Evolutionary conservation across 495 filamentous ascomycete genomes (phyloP).

Genomic region (Echria macrotheca): DNA sequence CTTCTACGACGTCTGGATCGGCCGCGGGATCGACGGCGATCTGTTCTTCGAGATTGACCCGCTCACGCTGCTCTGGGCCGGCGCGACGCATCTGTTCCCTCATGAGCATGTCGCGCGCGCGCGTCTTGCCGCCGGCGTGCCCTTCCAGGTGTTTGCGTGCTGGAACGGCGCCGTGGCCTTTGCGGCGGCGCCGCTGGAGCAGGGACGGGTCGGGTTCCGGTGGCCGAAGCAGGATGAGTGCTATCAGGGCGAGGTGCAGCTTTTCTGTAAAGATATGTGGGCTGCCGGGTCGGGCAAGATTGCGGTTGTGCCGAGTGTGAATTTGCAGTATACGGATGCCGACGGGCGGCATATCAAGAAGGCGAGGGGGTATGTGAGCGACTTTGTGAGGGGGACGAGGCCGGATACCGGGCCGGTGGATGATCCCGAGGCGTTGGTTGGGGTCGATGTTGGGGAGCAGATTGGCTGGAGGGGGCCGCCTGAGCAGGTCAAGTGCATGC

Average conservation of each 20-base stretch:
- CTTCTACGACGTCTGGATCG: constrained; percentile 51
- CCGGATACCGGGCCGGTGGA: not conserved
- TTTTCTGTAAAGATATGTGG: constrained; percentile 50
- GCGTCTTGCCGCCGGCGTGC: constrained; percentile 24
- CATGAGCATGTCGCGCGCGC: constrained; percentile 27
- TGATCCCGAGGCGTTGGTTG: not conserved
- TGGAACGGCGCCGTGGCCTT: constrained; percentile 46
- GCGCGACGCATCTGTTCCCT: constrained; percentile 43
- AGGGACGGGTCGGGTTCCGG: constrained; percentile 33
- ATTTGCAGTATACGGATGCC: constrained; percentile 41
- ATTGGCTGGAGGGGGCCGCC: constrained; percentile 23
- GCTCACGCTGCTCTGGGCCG: constrained; percentile 36
- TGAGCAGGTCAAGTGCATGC: constrained; percentile 23
- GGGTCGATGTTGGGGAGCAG: constrained; percentile 3
- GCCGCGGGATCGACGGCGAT: constrained; percentile 44
- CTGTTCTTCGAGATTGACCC: constrained; percentile 45
- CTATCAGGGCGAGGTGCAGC: constrained; percentile 40
- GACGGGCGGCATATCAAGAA: constrained; percentile 34
- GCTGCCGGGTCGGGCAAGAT: constrained; percentile 39
- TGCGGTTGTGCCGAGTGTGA: constrained; percentile 45
- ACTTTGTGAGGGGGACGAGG: constrained; percentile 16
- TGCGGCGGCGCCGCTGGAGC: constrained; percentile 25
- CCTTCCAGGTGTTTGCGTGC: constrained; percentile 52
- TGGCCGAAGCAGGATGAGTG: constrained; percentile 35
- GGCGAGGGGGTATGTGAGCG: constrained; percentile 35